Evolutionary conservation across 768 basidiomycete genomes (phyloP).

Genomic region (Boletus fagicola): DNA sequence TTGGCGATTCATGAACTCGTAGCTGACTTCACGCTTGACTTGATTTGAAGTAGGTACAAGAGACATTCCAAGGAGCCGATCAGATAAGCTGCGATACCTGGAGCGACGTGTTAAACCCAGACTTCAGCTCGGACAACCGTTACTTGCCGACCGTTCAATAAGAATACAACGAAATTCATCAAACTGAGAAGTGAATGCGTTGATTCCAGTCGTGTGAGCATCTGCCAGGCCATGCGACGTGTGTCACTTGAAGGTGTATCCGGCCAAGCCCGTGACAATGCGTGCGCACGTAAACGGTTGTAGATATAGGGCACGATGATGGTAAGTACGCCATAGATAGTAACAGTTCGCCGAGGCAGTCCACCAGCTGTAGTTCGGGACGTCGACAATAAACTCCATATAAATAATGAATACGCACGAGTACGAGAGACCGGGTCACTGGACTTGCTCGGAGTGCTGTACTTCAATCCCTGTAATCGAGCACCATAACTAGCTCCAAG

Average conservation of each 20-base stretch:
- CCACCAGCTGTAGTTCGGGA: constrained; percentile 50
- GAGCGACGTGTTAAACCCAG: constrained; percentile 2
- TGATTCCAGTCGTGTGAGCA: constrained; percentile 66
- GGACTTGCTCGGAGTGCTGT: constrained; percentile 33
- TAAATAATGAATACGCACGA: constrained; percentile 19
- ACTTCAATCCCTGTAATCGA: constrained; percentile 75
- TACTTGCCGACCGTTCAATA: constrained; percentile 82
- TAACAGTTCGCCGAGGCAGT: constrained; percentile 57
- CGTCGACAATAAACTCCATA: not conserved
- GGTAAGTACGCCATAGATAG: constrained; percentile 70
- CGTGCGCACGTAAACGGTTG: constrained; percentile 67
- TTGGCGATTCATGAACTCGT: constrained; percentile 99
- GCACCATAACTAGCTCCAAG: constrained; percentile 80
- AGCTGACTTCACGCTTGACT: constrained; percentile 83
- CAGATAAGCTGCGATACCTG: constrained; percentile 84
- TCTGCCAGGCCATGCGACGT: constrained; percentile 70
- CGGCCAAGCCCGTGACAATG: constrained; percentile 85
- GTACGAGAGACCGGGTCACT: constrained; percentile 13
- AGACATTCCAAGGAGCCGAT: constrained; percentile 71
- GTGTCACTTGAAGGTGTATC: constrained; percentile 81
- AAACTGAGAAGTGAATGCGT: constrained; percentile 60
- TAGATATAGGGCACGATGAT: constrained; percentile 78
- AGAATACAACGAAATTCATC: constrained; percentile 76
- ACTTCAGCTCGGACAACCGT: not conserved
- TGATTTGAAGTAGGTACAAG: constrained; percentile 70